Evolutionary conservation across 2,329 filamentous ascomycete genomes (phyloP).

Genomic region (Fusarium albosuccineum): DNA sequence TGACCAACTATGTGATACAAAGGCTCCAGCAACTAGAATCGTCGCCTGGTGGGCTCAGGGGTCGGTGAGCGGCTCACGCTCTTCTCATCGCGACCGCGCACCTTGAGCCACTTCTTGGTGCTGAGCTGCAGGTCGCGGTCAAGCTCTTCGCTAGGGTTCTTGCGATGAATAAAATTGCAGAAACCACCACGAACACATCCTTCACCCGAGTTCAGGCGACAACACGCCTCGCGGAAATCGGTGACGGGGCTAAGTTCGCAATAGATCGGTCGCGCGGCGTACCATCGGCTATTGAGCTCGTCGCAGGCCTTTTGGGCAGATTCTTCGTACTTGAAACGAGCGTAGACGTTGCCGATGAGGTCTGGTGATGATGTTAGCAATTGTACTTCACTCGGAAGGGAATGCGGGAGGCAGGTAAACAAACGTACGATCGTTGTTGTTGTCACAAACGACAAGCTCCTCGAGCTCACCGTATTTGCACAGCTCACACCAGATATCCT

Average conservation of each 20-base stretch:
- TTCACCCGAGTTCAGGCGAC: conserved; percentile 92
- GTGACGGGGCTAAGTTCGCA: conserved; percentile 97
- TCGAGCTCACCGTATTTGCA: conserved; percentile 98
- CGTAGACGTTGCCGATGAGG: conserved; percentile 98
- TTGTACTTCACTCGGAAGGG: not conserved
- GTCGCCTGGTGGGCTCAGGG: conserved; percentile 83
- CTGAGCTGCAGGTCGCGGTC: conserved; percentile 87
- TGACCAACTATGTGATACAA: conserved; percentile 13
- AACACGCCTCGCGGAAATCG: conserved; percentile 98
- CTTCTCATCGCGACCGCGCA: conserved; percentile 84
- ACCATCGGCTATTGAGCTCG: conserved; percentile 94
- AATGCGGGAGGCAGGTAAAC: not conserved
- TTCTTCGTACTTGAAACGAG: conserved; percentile 99
- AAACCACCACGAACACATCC: conserved; percentile 96
- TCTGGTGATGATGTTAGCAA: conserved; percentile 63
- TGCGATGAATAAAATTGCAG: conserved; percentile 99
- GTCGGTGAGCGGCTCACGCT: conserved; percentile 86
- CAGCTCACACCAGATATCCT: conserved; percentile 99
- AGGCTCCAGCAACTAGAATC: conserved; percentile 64
- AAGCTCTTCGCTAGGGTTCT: conserved; percentile 90
- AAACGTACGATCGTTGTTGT: conserved; percentile 93
- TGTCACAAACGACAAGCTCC: conserved; percentile 98
- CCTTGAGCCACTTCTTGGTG: conserved; percentile 96
- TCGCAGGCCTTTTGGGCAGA: conserved; percentile 94
- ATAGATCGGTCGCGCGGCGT: conserved; percentile 96